Evolutionary conservation across 1,284 basidiomycete species (phyloP).

Genomic region (Vanrija pseudolonga): DNA sequence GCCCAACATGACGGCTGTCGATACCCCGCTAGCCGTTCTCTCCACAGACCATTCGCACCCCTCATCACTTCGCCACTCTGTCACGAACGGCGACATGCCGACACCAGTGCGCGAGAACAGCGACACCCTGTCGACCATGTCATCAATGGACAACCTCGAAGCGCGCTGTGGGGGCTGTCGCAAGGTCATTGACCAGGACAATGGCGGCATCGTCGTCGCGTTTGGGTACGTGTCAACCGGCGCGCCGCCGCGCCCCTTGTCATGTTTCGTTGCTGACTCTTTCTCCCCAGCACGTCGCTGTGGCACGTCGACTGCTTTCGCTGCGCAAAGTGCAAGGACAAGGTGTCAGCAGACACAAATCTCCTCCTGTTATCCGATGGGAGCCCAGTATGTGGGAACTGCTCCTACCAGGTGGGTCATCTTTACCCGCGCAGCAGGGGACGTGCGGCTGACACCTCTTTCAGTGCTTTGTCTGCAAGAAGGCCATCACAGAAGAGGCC

Average conservation of each 20-base stretch:
- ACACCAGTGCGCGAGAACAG: neutral
- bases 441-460: slow-evolving; percentile 1
- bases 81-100: neutral
- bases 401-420: slow-evolving; percentile 69
- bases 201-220: slow-evolving; percentile 81
- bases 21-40: neutral
- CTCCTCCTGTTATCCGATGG: slow-evolving; percentile 92
- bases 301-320: slow-evolving; percentile 53
- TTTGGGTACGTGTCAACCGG: slow-evolving; percentile 66
- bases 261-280: slow-evolving; percentile 5
- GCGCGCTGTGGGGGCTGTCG: slow-evolving; percentile 75
- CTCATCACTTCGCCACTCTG: neutral
- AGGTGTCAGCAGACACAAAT: slow-evolving; percentile 79
- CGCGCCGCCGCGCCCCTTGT: neutral
- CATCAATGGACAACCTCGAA: slow-evolving; percentile 30
- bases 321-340: slow-evolving; percentile 55
- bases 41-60: neutral
- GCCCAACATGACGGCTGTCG: slow-evolving; percentile 12
- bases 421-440: neutral
- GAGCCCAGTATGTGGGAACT: slow-evolving; percentile 92
- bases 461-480: slow-evolving; percentile 81
- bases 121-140: slow-evolving; percentile 10
- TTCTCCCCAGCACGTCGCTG: slow-evolving; percentile 36
- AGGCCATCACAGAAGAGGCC: slow-evolving; percentile 90
- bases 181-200: slow-evolving; percentile 72